Percentiles rank a stretch among this genome's conserved stretches.
Conservation (phyloP, 1,284 basidiomycete species). For the Phlebopus sp. region DNA sequence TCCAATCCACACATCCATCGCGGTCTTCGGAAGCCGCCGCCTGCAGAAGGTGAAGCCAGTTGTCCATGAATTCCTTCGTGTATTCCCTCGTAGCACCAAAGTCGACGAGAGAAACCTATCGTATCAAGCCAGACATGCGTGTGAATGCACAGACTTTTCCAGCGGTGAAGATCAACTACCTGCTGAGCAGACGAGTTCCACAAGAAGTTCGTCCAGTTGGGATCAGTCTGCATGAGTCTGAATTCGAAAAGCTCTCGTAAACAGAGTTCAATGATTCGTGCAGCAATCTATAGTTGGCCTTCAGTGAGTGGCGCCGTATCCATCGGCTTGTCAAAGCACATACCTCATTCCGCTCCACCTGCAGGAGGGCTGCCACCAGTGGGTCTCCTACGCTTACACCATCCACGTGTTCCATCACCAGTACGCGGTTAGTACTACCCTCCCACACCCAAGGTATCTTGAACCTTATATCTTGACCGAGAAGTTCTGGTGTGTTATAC, state of each 20-base stretch:
- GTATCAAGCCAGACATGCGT: conserved; percentile 2
- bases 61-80: conserved; percentile 83
- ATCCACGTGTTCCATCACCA: conserved; percentile 87
- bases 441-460: conserved; percentile 87
- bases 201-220: conserved; percentile 98
- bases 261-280: conserved; percentile 81
- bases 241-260: conserved; percentile 90
- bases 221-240: conserved; percentile 96
- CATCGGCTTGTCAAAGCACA: conserved; percentile 1
- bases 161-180: conserved; percentile 28
- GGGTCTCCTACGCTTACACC: conserved; percentile 80
- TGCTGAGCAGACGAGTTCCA: conserved; percentile 68
- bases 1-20: conserved; percentile 71
- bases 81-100: conserved; percentile 95
- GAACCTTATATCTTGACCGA: conserved; percentile 68
- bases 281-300: conserved; percentile 65
- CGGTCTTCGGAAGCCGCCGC: conserved; percentile 76
- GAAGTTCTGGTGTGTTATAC: conserved; percentile 53
- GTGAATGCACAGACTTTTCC: not conserved
- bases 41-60: conserved; percentile 79
- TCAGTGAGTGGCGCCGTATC: not conserved
- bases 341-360: conserved; percentile 79
- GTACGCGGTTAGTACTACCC: conserved; percentile 75
- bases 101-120: conserved; percentile 86
- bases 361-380: conserved; percentile 48